A percentile compares a stretch with the other conserved stretches of the same genome.
These are phyloP conservation scores for Cornus suecica DNA, from an alignment of 148 eudicot species.

Conservation along the genomic window DNA sequence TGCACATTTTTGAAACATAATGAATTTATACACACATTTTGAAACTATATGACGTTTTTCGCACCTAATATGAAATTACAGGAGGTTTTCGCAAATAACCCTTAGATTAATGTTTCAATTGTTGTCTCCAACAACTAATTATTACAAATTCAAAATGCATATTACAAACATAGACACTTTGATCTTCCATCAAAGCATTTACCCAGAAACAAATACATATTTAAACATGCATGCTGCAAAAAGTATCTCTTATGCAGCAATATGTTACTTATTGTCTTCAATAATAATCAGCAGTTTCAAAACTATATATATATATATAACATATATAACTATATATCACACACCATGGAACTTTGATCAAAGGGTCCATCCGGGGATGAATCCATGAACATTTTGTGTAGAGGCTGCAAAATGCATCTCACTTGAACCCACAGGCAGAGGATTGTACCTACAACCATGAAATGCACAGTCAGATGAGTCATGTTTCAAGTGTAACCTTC, in stretches of 20 bases:
- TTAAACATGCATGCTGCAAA: no score
- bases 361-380: constrained; percentile 53
- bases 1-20: no score
- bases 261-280: neutral
- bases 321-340: neutral
- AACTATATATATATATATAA: neutral
- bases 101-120: no score
- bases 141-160: no score
- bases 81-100: no score
- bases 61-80: no score
- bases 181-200: no score
- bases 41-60: no score
- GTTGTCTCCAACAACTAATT: no score
- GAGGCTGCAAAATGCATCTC: constrained; percentile 29
- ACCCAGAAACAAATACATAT: no score
- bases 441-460: constrained; percentile 31
- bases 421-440: constrained; percentile 21
- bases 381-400: constrained; percentile 33
- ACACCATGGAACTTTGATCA: constrained; percentile 10
- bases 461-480: neutral
- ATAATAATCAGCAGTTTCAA: constrained; percentile 4
- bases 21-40: no score
- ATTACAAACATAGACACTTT: no score
- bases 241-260: neutral
- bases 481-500: neutral